A percentile compares a stretch with the other conserved stretches of the same genome.
phyloP scores from a whole-genome alignment of 345 rosid genomes.

The Camelina laxa region DNA sequence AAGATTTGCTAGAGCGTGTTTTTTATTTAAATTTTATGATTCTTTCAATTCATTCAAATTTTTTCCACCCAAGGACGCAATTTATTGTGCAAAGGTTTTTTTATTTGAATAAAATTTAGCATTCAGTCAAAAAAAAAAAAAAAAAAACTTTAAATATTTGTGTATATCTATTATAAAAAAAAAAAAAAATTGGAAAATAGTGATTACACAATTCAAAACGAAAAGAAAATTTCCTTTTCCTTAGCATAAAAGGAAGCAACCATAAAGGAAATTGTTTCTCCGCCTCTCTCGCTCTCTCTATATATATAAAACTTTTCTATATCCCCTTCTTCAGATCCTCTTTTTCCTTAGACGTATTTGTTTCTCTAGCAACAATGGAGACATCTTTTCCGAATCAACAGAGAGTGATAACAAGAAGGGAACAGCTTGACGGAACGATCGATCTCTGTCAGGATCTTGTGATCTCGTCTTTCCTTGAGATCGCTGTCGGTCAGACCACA shows the following conservation, averaged over 20 bases:
- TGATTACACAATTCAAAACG: not conserved
- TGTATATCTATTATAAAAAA: not conserved
- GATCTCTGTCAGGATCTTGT: slow-evolving; percentile 13
- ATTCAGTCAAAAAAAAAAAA: too few relatives aligned
- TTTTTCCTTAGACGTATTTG: not conserved
- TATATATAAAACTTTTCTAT: not conserved
- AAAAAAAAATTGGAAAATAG: not conserved
- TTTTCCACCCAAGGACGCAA: too few relatives aligned
- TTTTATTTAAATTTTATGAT: too few relatives aligned
- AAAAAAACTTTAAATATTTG: not conserved
- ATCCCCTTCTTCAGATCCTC: not conserved
- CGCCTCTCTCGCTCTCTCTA: not conserved
- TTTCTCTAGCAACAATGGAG: slow-evolving; percentile 18
- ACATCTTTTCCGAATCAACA: not conserved
- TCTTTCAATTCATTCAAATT: too few relatives aligned
- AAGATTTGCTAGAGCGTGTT: too few relatives aligned
- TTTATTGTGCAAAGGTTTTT: too few relatives aligned
- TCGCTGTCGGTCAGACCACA: slow-evolving; percentile 25
- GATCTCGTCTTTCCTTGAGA: slow-evolving; percentile 29
- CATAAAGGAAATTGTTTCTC: not conserved
- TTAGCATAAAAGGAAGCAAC: not conserved
- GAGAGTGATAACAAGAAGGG: not conserved
- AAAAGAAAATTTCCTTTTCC: not conserved
- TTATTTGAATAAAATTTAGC: too few relatives aligned
- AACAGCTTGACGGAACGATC: not conserved